Conservation (phyloP, 257 asterid genomes). For the Nicotiana tomentosiformis region DNA sequence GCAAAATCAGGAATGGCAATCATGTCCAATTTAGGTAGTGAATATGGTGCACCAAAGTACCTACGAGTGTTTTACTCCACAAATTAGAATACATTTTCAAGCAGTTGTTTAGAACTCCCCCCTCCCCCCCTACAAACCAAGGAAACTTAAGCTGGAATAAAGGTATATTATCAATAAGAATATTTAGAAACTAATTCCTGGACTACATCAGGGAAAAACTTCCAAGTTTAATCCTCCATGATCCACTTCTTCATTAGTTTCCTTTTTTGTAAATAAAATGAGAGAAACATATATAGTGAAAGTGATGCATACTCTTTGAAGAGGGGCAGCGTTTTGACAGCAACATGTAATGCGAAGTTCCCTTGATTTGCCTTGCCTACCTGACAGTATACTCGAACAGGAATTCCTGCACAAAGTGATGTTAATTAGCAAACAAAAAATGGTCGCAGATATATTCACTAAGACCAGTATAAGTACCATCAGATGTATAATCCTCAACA, state of each 20-base stretch:
- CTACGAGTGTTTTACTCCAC: constrained; percentile 24
- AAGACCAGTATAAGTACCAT: constrained; percentile 43
- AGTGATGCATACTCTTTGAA: constrained; percentile 57
- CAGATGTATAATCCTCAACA: constrained; percentile 86
- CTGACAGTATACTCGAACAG: constrained; percentile 81
- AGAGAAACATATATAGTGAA: background rate
- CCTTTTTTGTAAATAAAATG: background rate
- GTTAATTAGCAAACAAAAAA: constrained; percentile 11
- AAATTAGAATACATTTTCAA: constrained; percentile 1
- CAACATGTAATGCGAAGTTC: constrained; percentile 81
- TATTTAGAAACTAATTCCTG: background rate
- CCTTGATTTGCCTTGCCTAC: constrained; percentile 86
- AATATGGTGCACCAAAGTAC: constrained; percentile 84
- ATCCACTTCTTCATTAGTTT: background rate
- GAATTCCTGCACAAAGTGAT: constrained; percentile 45
- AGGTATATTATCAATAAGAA: background rate
- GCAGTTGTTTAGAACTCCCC: background rate
- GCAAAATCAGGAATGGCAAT: constrained; percentile 98
- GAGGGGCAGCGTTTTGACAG: constrained; percentile 84
- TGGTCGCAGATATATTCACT: background rate
- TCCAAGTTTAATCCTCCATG: background rate
- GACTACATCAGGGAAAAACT: background rate
- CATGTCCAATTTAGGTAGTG: constrained; percentile 95
- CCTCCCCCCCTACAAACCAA: background rate
- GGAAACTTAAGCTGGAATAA: background rate